Evolutionary conservation across 805 yeast genomes (phyloP).

Genomic region (Metschnikowia cerradonensis): DNA sequence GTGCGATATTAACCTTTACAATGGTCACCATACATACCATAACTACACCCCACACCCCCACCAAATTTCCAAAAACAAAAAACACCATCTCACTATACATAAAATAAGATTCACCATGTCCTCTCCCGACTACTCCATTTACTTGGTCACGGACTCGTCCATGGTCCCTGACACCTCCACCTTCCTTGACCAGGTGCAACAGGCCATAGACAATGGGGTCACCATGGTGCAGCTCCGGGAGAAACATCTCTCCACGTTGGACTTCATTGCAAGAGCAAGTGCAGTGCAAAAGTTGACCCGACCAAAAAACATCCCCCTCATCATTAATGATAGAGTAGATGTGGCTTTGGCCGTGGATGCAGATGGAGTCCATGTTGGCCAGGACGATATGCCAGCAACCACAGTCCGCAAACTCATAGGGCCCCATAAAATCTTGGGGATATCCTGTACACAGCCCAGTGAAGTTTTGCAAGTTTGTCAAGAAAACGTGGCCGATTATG

Average conservation of each 20-base stretch:
- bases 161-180: constrained; percentile 61
- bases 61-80: too few species aligned
- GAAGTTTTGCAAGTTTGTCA: constrained; percentile 53
- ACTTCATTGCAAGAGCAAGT: constrained; percentile 59
- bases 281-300: constrained; percentile 60
- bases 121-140: constrained; percentile 38
- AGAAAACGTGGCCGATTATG: constrained; percentile 61
- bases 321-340: constrained; percentile 84
- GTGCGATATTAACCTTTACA: constrained; percentile 10
- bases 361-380: constrained; percentile 92
- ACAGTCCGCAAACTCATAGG: constrained; percentile 65
- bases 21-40: too few species aligned
- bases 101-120: too few species aligned
- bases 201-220: constrained; percentile 66
- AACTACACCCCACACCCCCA: too few species aligned
- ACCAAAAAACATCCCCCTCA: constrained; percentile 60
- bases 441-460: constrained; percentile 58
- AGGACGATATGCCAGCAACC: constrained; percentile 71
- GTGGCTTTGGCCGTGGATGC: constrained; percentile 87
- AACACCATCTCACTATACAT: too few species aligned
- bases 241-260: constrained; percentile 63
- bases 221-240: constrained; percentile 84
- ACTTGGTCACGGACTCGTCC: constrained; percentile 76
- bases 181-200: constrained; percentile 58
- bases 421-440: constrained; percentile 71